These are phyloP conservation scores for Alternaria triticimaculans DNA, from an alignment of 2,329 filamentous ascomycete species.

Conservation along the genomic window DNA sequence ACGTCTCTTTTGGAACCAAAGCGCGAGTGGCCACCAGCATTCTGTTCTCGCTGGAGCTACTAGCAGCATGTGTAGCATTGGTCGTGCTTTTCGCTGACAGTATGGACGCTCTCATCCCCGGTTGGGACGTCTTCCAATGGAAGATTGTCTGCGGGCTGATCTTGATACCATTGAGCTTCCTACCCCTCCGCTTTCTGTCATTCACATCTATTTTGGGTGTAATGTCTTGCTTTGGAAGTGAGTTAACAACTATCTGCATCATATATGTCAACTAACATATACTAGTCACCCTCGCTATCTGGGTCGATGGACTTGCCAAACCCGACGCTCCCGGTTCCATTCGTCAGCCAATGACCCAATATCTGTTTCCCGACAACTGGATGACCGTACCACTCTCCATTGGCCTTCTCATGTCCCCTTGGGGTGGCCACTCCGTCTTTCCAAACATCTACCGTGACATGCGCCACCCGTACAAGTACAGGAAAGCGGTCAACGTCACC, in stretches of 20 bases:
- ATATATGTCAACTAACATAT: constrained; percentile 32
- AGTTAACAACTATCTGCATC: constrained; percentile 51
- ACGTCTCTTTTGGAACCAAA: constrained; percentile 82
- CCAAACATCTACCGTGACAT: constrained; percentile 84
- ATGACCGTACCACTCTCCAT: constrained; percentile 84
- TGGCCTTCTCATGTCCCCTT: constrained; percentile 84
- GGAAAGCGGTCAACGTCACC: constrained; percentile 74
- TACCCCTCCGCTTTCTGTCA: constrained; percentile 82
- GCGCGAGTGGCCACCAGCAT: constrained; percentile 83
- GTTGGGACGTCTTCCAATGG: constrained; percentile 73
- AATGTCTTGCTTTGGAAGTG: constrained; percentile 84
- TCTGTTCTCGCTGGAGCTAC: constrained; percentile 84
- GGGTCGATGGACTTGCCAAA: constrained; percentile 87
- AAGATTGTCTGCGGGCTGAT: constrained; percentile 83
- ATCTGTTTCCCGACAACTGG: constrained; percentile 87
- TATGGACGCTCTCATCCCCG: constrained; percentile 77
- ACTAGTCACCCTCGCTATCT: constrained; percentile 80
- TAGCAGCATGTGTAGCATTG: constrained; percentile 87
- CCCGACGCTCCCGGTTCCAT: constrained; percentile 80
- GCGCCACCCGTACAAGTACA: constrained; percentile 83
- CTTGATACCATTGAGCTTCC: constrained; percentile 81
- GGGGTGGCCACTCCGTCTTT: constrained; percentile 77
- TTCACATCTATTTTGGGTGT: constrained; percentile 95
- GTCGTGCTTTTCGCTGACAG: constrained; percentile 97
- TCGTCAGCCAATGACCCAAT: constrained; percentile 77